These are phyloP conservation scores for Aspergillus japonicus DNA, from an alignment of 2,329 filamentous ascomycete genomes.

Conservation along the genomic window DNA sequence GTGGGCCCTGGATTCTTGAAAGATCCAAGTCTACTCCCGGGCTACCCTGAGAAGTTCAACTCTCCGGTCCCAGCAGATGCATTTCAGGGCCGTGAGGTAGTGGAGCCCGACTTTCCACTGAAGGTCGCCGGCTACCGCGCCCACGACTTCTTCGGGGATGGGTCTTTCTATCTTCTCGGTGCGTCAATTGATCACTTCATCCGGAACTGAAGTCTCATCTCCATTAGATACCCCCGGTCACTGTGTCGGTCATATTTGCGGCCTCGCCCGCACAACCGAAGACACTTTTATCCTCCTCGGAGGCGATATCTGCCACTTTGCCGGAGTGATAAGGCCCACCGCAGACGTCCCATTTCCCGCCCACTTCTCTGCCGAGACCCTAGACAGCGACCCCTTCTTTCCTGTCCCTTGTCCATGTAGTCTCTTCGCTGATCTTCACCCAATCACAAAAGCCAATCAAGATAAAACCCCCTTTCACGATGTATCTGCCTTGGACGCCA, in stretches of 20 bases:
- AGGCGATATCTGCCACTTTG: conserved; percentile 27
- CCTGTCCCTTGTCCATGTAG: conserved; percentile 8
- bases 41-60: conserved; percentile 44
- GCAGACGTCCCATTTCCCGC: conserved; percentile 27
- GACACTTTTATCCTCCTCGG: conserved; percentile 28
- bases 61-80: conserved; percentile 38
- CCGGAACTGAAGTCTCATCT: neutral
- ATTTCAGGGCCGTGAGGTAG: conserved; percentile 10
- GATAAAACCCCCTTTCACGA: conserved; percentile 5
- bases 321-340: conserved; percentile 30
- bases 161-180: conserved; percentile 31
- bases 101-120: conserved; percentile 10
- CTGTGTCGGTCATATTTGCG: conserved; percentile 27
- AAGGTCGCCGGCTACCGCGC: conserved; percentile 26
- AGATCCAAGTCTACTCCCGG: conserved; percentile 42
- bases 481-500: neutral
- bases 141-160: conserved; percentile 31
- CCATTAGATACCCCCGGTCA: conserved; percentile 24
- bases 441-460: neutral
- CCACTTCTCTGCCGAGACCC: neutral
- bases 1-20: conserved; percentile 55
- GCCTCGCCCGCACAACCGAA: conserved; percentile 25
- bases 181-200: conserved; percentile 25
- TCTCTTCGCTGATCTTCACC: conserved; percentile 2
- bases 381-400: neutral